Base-by-base conservation (phyloP, 768 basidiomycete species). In the Boletus rubroflammeus region DNA sequence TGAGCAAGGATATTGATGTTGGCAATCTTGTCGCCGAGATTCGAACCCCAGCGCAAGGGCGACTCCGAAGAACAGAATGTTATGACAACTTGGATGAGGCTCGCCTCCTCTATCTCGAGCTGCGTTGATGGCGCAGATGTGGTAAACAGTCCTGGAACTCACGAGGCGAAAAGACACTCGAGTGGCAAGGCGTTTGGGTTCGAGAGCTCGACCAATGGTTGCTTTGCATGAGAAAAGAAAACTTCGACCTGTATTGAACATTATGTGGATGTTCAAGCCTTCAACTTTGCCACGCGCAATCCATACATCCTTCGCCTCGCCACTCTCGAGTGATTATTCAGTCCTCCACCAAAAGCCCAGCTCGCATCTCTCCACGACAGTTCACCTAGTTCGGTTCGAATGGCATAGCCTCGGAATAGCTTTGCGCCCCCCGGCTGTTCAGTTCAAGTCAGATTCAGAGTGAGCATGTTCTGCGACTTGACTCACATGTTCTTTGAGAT, bases 401-500 rank as follows among this genome's bases (percentile, higher is more conserved):
- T 19, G 36, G 55, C 40, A 1, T 57, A 57, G n/a, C 47, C 8
- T 40, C 28, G 47, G 9, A 57, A 21, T 6, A 57, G 5, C 38
- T 34, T 57, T 2, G 42, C 43, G 11, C 56, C 55, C 0, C 56
- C 56, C 6, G 55, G 56, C 55, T 57, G 44, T 26, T 3, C 31
- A 19, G 7, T 11, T 10, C 47, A 23, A 32, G 55, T 57, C 25
- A 50, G 56, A 38, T 26, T 41, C 21, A 35, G 17, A 10, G 40
- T 3, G 5, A n/a, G 47, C 26, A 34, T 14, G 47, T 23, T 8
- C 17, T 10, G 28, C 15, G 21, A 26, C 21, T 9, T 3, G 38
- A 45, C 56, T 49, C 55, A 57, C 56, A 21, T 57, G 56, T 21
- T 57, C 56, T 31, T 23, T 40, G 10, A 57, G 43, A 38, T 57